Evolutionary conservation across 1,284 basidiomycete species (phyloP).

Genomic region (Trametes hirsuta): DNA sequence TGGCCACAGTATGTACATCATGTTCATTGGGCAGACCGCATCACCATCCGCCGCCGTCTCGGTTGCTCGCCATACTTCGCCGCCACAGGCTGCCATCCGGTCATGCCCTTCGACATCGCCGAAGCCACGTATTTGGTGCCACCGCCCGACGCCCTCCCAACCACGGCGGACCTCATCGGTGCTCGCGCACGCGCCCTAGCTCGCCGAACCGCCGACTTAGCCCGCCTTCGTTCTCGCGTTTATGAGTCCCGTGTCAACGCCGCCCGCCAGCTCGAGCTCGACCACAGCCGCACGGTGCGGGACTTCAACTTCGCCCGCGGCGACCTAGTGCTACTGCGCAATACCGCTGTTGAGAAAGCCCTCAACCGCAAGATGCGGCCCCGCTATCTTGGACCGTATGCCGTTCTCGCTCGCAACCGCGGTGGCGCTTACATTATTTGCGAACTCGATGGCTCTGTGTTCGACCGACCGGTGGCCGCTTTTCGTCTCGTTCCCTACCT

Average conservation of each 20-base stretch:
- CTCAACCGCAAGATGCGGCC: slow-evolving; percentile 37
- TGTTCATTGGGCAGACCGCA: slow-evolving; percentile 46
- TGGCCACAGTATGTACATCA: slow-evolving; percentile 35
- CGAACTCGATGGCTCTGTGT: slow-evolving; percentile 38
- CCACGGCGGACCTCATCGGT: slow-evolving; percentile 26
- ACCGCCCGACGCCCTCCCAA: slow-evolving; percentile 24
- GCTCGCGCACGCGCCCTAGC: slow-evolving; percentile 30
- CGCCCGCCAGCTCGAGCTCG: slow-evolving; percentile 26
- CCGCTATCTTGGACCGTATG: slow-evolving; percentile 32
- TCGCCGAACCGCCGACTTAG: slow-evolving; percentile 25
- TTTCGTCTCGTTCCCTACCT: slow-evolving; percentile 41
- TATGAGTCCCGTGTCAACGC: slow-evolving; percentile 26
- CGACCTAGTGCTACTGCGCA: slow-evolving; percentile 39
- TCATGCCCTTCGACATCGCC: slow-evolving; percentile 43
- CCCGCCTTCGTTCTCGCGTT: slow-evolving; percentile 19
- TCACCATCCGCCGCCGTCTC: slow-evolving; percentile 35
- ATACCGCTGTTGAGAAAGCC: slow-evolving; percentile 39
- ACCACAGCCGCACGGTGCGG: slow-evolving; percentile 30
- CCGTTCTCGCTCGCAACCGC: slow-evolving; percentile 36
- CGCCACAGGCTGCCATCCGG: slow-evolving; percentile 40
- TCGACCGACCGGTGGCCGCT: slow-evolving; percentile 31
- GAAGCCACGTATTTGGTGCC: slow-evolving; percentile 43
- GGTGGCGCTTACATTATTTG: slow-evolving; percentile 38
- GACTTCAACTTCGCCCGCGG: slow-evolving; percentile 41
- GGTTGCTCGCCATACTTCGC: slow-evolving; percentile 43